Conservation (phyloP, 306 rosid genomes). For the Psophocarpus tetragonolobus region DNA sequence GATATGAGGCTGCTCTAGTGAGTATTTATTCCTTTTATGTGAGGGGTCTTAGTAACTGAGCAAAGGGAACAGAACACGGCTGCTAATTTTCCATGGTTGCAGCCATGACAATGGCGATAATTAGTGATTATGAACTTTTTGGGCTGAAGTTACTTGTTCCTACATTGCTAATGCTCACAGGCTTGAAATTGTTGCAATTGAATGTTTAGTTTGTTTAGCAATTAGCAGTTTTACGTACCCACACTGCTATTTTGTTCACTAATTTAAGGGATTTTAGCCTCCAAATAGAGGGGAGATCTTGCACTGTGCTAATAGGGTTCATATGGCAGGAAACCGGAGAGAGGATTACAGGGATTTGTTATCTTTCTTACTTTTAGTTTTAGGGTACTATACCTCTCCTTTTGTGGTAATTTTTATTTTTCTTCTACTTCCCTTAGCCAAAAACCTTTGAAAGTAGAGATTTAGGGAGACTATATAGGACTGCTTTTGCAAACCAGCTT, state of each 20-base stretch:
- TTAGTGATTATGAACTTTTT: background rate
- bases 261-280: background rate
- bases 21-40: background rate
- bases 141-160: background rate
- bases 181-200: background rate
- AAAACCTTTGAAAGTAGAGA: background rate
- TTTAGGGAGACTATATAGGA: background rate
- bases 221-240: background rate
- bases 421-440: background rate
- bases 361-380: background rate
- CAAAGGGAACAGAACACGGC: background rate
- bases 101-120: background rate
- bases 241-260: background rate
- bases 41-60: background rate
- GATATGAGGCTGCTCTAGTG: background rate
- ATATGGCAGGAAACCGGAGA: background rate
- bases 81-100: conserved; percentile 5
- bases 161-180: background rate
- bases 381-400: background rate
- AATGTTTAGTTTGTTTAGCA: background rate
- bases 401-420: background rate
- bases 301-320: background rate
- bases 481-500: background rate
- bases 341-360: background rate
- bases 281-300: background rate